A percentile compares a stretch with the other conserved stretches of the same genome.
phyloP scores from a whole-genome alignment of 1,139 yeast genomes.

The Candida pseudoviswanathii region DNA sequence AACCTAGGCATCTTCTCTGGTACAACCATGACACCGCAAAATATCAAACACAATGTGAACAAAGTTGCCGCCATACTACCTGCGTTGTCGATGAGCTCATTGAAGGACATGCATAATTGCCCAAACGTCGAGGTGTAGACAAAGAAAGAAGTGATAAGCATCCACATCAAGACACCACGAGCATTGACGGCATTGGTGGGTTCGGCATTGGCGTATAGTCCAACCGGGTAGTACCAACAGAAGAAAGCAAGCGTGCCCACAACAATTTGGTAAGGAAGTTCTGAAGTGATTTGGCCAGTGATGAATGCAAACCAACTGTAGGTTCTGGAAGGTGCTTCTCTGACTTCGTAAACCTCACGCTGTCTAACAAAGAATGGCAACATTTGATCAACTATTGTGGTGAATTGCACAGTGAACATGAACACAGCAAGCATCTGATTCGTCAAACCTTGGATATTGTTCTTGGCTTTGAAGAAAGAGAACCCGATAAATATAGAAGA shows the following conservation, averaged over 20 bases:
- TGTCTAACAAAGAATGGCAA: slow-evolving; percentile 34
- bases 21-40: slow-evolving; percentile 36
- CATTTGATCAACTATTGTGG: slow-evolving; percentile 57
- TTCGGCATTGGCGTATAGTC: slow-evolving; percentile 59
- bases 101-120: slow-evolving; percentile 40
- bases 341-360: slow-evolving; percentile 38
- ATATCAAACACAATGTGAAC: slow-evolving; percentile 33
- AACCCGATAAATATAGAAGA: slow-evolving; percentile 52
- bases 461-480: slow-evolving; percentile 38
- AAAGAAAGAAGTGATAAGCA: slow-evolving; percentile 42
- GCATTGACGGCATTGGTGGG: slow-evolving; percentile 25
- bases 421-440: slow-evolving; percentile 57
- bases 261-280: slow-evolving; percentile 72
- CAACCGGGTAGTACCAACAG: slow-evolving; percentile 84
- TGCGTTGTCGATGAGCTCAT: slow-evolving; percentile 42
- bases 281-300: slow-evolving; percentile 66
- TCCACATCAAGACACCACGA: slow-evolving; percentile 49
- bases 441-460: slow-evolving; percentile 42
- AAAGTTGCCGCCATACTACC: slow-evolving; percentile 31
- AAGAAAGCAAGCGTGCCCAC: slow-evolving; percentile 69
- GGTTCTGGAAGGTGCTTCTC: slow-evolving; percentile 37
- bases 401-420: slow-evolving; percentile 52
- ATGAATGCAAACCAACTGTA: slow-evolving; percentile 40
- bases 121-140: slow-evolving; percentile 40
- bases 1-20: slow-evolving; percentile 29